Percentiles rank a stretch among this genome's conserved stretches.
These are phyloP conservation scores for Solanum gracilifrons DNA, from an alignment of 257 asterid genomes.

Conservation along the genomic window DNA sequence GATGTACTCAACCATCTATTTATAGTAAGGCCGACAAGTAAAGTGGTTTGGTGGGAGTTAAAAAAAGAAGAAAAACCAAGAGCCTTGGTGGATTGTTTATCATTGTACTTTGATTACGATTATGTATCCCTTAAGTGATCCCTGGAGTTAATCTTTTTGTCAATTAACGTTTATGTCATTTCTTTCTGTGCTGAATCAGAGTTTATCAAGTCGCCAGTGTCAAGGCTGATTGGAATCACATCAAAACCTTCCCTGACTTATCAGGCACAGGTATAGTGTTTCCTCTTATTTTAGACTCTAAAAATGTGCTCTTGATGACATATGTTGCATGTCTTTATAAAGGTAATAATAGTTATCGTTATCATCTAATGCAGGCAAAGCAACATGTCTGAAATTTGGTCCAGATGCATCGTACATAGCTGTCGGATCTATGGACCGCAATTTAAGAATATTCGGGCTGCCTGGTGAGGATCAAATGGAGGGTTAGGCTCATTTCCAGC, in stretches of 20 bases:
- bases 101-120: neutral
- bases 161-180: neutral
- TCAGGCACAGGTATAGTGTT: constrained; percentile 76
- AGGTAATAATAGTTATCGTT: neutral
- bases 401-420: constrained; percentile 86
- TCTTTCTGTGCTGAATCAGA: constrained; percentile 26
- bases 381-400: constrained; percentile 69
- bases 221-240: constrained; percentile 79
- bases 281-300: neutral
- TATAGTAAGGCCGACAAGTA: neutral
- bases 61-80: neutral
- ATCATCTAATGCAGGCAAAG: constrained; percentile 46
- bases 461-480: constrained; percentile 43
- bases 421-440: constrained; percentile 91
- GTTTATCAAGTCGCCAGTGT: constrained; percentile 80
- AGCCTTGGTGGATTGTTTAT: neutral
- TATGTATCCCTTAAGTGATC: neutral
- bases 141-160: neutral
- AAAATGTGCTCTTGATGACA: neutral
- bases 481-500: neutral
- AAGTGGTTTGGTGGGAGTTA: neutral
- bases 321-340: neutral
- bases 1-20: neutral
- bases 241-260: constrained; percentile 91
- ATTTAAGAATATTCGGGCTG: constrained; percentile 80